Base-by-base conservation (phyloP, 208 protist species). In the Crithidia thermophila region DNA sequence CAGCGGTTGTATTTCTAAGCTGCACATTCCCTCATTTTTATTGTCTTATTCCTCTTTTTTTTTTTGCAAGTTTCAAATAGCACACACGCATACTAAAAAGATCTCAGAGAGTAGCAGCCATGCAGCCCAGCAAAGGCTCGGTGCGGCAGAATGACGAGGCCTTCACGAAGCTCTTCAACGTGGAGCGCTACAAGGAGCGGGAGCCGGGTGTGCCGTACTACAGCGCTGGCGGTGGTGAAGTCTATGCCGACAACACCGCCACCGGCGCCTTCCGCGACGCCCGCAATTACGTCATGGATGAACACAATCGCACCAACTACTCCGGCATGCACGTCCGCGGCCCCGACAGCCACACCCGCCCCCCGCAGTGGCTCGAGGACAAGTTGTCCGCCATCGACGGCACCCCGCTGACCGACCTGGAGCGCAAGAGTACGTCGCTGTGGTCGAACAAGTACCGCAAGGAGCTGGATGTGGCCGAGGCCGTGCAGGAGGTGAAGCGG, bases 311-410 rank as follows among this genome's bases (percentile, higher is more conserved):
- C 33, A 43, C 66, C 25, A 56, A 51, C 31, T 27, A 49, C 28
- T 58, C 61, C 46, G 42, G 58, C 34, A 56, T 37, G 31, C 49
- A 65, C 39, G 45, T 76, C 16, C 51, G 52, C 47, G 82, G 79
- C 21, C 69, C 75, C 1, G 83, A 88, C 64, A 43, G 77, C 1
- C 87, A 91, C 72, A 72, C 68, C 27, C 84, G 85, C 20, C 72
- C 79, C 3, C 90, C 90, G n/a, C 56, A 71, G 62, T 95, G 90
- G 88, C 40, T 93, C 64, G 85, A 94, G 65, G 71, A 87, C 64
- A 93, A 93, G 71, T 75, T 91, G 64, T 76, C 87, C 39, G 68
- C 81, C 56, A 93, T 95, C 53, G 77, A 91, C 45, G 90, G 90
- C 28, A 78, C 80, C 2, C 82, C 82, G 11, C 74, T 95, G 30